Percentiles rank a stretch among this genome's conserved stretches.
Conservation (phyloP, 768 basidiomycete genomes). For the Termitomyces sp. region DNA sequence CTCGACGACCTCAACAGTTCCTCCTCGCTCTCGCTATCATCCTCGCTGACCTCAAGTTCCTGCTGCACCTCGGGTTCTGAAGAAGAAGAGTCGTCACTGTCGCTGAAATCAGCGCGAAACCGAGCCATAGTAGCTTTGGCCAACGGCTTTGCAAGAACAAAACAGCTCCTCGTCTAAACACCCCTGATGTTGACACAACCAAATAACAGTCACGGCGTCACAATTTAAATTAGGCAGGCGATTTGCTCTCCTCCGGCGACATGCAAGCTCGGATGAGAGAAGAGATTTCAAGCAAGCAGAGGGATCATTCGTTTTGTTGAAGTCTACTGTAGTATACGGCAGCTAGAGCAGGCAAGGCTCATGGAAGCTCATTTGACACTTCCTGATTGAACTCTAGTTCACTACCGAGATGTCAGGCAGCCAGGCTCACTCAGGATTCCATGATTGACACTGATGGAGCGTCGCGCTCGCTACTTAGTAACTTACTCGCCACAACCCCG, state of each 20-base stretch:
- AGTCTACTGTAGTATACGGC: neutral
- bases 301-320: too few relatives aligned
- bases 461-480: neutral
- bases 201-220: neutral
- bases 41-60: conserved; percentile 21
- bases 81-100: conserved; percentile 43
- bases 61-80: conserved; percentile 20
- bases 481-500: neutral
- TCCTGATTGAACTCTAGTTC: neutral
- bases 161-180: neutral
- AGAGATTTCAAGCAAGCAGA: too few relatives aligned
- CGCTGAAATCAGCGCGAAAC: conserved; percentile 62
- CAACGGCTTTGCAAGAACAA: conserved; percentile 2
- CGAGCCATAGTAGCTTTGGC: conserved; percentile 55
- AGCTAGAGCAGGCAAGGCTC: neutral
- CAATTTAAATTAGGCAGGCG: neutral
- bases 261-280: too few relatives aligned
- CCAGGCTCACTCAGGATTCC: neutral
- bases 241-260: too few relatives aligned
- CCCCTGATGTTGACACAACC: conserved; percentile 1
- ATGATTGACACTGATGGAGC: neutral
- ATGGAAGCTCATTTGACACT: neutral
- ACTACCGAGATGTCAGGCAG: neutral
- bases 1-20: conserved; percentile 30
- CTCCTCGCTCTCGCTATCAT: conserved; percentile 34